A percentile compares a stretch with the other conserved stretches of the same genome.
phyloP scores from a whole-genome alignment of 2,329 filamentous ascomycete genomes.

The Karstenula rhodostoma region DNA sequence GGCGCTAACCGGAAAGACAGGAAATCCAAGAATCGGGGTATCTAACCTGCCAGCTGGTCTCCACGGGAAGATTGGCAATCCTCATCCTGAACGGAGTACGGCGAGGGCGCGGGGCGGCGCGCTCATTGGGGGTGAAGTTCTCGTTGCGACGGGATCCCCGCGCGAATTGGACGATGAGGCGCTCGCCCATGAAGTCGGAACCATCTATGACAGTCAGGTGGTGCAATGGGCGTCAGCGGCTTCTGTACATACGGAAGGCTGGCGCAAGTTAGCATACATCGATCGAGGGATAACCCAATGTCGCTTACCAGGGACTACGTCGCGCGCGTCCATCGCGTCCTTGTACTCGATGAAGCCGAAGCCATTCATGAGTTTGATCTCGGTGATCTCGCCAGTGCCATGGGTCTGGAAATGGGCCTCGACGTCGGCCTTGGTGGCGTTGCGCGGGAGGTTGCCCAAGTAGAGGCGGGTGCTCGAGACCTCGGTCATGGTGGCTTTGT shows the following conservation, averaged over 20 bases:
- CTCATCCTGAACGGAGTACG: conserved; percentile 97
- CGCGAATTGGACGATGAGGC: conserved; percentile 97
- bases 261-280: conserved; percentile 34
- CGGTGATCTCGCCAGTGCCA: conserved; percentile 96
- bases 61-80: conserved; percentile 93
- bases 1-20: conserved; percentile 43
- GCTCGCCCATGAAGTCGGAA: conserved; percentile 97
- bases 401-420: conserved; percentile 94
- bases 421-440: conserved; percentile 96
- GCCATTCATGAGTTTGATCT: conserved; percentile 99
- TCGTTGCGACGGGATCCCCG: conserved; percentile 80
- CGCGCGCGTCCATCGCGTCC: conserved; percentile 95
- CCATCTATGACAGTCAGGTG: conserved; percentile 71
- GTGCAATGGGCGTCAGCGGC: conserved; percentile 2
- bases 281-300: conserved; percentile 6
- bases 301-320: conserved; percentile 92
- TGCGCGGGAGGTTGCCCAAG: conserved; percentile 95
- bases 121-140: conserved; percentile 69
- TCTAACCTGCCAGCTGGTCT: conserved; percentile 99
- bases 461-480: conserved; percentile 96
- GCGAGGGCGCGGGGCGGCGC: conserved; percentile 79
- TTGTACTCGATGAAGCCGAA: conserved; percentile 99
- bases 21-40: conserved; percentile 60
- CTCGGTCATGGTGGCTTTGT: conserved; percentile 70
- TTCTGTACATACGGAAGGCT: conserved; percentile 66